Evolutionary conservation across 371 early-diverging fungal genomes (phyloP).

Genomic region (Dichotomocladium elegans): DNA sequence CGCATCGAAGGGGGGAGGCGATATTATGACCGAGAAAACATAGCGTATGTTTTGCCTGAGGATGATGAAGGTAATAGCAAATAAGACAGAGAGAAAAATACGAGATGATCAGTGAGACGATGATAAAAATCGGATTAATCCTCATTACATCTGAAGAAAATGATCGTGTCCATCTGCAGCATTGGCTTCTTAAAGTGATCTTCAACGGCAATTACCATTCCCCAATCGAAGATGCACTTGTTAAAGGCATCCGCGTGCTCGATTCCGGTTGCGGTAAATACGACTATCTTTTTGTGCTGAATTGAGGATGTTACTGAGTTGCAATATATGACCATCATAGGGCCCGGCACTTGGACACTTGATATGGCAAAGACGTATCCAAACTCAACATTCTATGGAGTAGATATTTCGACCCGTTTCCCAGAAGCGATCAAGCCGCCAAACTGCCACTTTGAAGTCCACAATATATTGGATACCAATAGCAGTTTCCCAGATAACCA

Average conservation of each 20-base stretch:
- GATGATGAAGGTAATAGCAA: constrained; percentile 40
- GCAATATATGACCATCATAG: constrained; percentile 36
- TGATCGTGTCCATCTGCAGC: too few species aligned
- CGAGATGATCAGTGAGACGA: constrained; percentile 15
- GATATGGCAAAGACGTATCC: constrained; percentile 22
- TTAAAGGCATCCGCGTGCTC: constrained; percentile 12
- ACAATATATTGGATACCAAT: constrained; percentile 50
- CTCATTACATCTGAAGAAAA: background rate
- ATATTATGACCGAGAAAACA: constrained; percentile 32
- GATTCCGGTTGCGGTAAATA: constrained; percentile 20
- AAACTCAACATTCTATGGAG: constrained; percentile 10
- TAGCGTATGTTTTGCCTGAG: constrained; percentile 46
- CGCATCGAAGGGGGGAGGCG: too few species aligned
- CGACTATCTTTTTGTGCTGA: too few species aligned
- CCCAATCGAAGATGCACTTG: constrained; percentile 6
- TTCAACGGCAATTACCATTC: too few species aligned
- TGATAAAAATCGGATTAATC: background rate
- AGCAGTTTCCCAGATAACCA: constrained; percentile 51
- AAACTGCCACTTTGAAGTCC: constrained; percentile 37
- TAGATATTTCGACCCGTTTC: constrained; percentile 12
- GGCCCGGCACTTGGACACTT: constrained; percentile 23
- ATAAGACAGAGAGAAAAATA: constrained; percentile 9
- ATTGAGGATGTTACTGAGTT: background rate
- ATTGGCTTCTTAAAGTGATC: too few species aligned
- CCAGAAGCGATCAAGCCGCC: constrained; percentile 12